Evolutionary conservation across 2,329 filamentous ascomycete genomes (phyloP).

Genomic region (Coniella lustricola): DNA sequence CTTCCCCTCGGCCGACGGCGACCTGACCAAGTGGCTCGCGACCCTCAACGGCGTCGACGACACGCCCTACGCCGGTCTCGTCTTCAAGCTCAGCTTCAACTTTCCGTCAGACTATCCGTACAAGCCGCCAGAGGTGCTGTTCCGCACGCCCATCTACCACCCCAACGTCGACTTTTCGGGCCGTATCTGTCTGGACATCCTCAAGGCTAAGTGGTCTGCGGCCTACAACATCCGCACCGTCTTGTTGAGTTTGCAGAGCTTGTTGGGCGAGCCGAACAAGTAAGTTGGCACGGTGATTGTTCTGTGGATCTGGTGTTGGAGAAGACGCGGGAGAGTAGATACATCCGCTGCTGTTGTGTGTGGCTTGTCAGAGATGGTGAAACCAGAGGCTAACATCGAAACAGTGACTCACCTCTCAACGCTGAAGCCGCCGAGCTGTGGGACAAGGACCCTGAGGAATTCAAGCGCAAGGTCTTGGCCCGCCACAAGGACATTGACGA

Average conservation of each 20-base stretch:
- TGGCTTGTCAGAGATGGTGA: no score
- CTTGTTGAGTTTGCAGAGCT: conserved; percentile 84
- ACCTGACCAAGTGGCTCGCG: conserved; percentile 86
- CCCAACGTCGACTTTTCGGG: conserved; percentile 98
- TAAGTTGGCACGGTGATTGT: no score
- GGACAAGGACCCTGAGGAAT: conserved; percentile 82
- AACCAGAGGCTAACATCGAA: conserved; percentile 3
- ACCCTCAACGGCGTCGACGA: conserved; percentile 88
- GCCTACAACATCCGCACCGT: conserved; percentile 96
- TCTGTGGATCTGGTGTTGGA: no score
- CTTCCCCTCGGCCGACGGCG: conserved; percentile 83
- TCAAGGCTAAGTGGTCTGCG: conserved; percentile 98
- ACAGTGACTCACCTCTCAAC: conserved; percentile 84
- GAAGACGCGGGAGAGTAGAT: no score
- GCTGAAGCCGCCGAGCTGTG: conserved; percentile 94
- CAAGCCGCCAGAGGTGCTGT: conserved; percentile 80
- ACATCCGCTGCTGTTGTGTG: no score
- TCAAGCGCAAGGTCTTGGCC: conserved; percentile 66
- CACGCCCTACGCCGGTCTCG: conserved; percentile 83
- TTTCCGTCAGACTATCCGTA: conserved; percentile 95
- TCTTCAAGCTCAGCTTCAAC: conserved; percentile 84
- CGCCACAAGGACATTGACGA: conserved; percentile 60
- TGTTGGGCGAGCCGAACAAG: conserved; percentile 98
- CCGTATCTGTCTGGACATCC: conserved; percentile 92
- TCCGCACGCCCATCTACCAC: conserved; percentile 98